Evolutionary conservation across 257 asterid species (phyloP), one percentile per base, ranked within the genome.

Genomic region (Plectranthus barbatus): DNA sequence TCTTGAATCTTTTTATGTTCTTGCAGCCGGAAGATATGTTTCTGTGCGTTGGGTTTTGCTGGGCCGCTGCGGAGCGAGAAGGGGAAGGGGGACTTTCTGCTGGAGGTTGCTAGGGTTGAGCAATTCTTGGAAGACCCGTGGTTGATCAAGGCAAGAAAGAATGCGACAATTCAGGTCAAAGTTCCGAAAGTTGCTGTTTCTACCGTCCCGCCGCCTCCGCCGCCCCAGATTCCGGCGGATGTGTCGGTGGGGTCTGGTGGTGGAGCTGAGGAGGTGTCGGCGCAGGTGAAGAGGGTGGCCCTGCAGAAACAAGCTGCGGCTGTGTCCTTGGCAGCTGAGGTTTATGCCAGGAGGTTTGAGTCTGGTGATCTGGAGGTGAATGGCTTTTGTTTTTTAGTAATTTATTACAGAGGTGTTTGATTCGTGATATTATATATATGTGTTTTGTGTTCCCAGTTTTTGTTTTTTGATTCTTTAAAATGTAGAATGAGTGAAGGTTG

Each of bases 231-330:
- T 50, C 56, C 76, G 62, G 23, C 65, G 64, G 64, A 31, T 55
- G 62, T 11, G 0, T 44, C 65, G 31, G 69, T 3, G 47, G 79
- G 56, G 37, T 90, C 62, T 33, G 88, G 69, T 33, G 91, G 77
- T 70, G 95, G 80, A 33, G 81, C 78, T 59, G 81, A 72, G 36
- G 80, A 74, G 47, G 85, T 81, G 11, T 83, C 89, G 12, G 95
- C 95, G 13, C 88, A 80, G 83, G 84, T 80, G 42, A 93, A 90
- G 84, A 83, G 97, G 71, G 76, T 47, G 21, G 95, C 86, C 58
- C 77, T 93, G 86, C 96, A 87, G 95, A 93, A 87, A 75, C 87
- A 84, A 66, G 95, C 92, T 20, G 95, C 92, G 13, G 95, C 88
- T 15, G 88, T 94, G 5, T 93, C 95, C 5, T 17, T 78, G 72